These are phyloP conservation scores for Phytophthora chlamydospora DNA, from an alignment of 352 stramenopile genomes.

Conservation along the genomic window DNA sequence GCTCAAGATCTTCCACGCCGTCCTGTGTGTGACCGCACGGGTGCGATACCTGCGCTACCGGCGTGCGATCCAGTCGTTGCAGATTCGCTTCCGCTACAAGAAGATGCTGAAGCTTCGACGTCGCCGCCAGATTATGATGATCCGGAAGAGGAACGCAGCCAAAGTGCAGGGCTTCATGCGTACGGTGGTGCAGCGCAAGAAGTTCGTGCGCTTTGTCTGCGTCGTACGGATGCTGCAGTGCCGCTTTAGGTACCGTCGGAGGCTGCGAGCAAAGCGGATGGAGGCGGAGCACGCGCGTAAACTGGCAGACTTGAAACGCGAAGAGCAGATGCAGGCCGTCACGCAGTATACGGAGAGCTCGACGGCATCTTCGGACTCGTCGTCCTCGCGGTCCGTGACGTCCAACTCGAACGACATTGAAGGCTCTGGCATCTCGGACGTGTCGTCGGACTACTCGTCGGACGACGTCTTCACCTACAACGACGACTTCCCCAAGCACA, in stretches of 20 bases:
- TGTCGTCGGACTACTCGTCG: conserved; percentile 63
- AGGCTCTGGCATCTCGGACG: conserved; percentile 49
- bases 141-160: conserved; percentile 49
- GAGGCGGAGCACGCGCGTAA: conserved; percentile 29
- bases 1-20: conserved; percentile 74
- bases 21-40: conserved; percentile 65
- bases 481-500: conserved; percentile 60
- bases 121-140: conserved; percentile 40
- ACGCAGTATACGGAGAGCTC: conserved; percentile 72
- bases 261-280: conserved; percentile 31
- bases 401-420: conserved; percentile 85
- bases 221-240: conserved; percentile 74
- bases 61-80: conserved; percentile 55
- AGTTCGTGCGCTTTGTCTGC: conserved; percentile 57
- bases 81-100: conserved; percentile 69
- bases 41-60: conserved; percentile 65
- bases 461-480: conserved; percentile 70
- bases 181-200: conserved; percentile 56
- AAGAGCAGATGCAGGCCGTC: conserved; percentile 38
- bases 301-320: conserved; percentile 28
- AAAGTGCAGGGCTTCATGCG: conserved; percentile 65
- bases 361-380: conserved; percentile 74
- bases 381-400: conserved; percentile 51
- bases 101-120: conserved; percentile 40
- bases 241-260: conserved; percentile 63